These are phyloP conservation scores for Pulveroboletus sp. DNA, from an alignment of 768 basidiomycete genomes.

Conservation along the genomic window DNA sequence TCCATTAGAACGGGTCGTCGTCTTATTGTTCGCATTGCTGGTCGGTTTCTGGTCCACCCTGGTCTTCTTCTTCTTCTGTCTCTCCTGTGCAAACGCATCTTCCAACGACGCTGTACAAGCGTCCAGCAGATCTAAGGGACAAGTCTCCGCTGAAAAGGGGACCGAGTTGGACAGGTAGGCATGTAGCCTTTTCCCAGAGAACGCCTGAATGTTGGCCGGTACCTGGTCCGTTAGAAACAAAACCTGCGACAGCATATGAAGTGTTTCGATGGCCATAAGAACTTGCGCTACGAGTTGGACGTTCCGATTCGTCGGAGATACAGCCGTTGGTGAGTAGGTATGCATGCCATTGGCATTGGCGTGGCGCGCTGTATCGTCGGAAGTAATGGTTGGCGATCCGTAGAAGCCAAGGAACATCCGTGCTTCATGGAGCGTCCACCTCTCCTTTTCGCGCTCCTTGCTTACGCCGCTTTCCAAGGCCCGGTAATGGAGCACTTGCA, in stretches of 20 bases:
- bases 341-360: slow-evolving; percentile 14
- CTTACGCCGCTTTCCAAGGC: slow-evolving; percentile 46
- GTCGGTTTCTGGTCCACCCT: slow-evolving; percentile 18
- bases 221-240: slow-evolving; percentile 52
- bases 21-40: slow-evolving; percentile 24
- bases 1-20: slow-evolving; percentile 1
- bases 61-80: slow-evolving; percentile 43
- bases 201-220: slow-evolving; percentile 42
- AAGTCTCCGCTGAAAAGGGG: slow-evolving; percentile 14
- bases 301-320: slow-evolving; percentile 51
- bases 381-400: slow-evolving; percentile 6
- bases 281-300: slow-evolving; percentile 69
- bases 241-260: slow-evolving; percentile 60
- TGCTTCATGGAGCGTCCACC: slow-evolving; percentile 68
- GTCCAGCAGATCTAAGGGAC: slow-evolving; percentile 42
- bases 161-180: slow-evolving; percentile 38
- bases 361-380: slow-evolving; percentile 15
- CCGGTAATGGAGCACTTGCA: slow-evolving; percentile 47
- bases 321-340: slow-evolving; percentile 1
- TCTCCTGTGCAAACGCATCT: slow-evolving; percentile 48
- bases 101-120: slow-evolving; percentile 47
- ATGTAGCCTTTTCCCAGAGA: slow-evolving; percentile 67
- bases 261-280: slow-evolving; percentile 54
- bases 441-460: slow-evolving; percentile 62
- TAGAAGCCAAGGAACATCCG: slow-evolving; percentile 57